These are phyloP conservation scores for Hericium coralloides DNA, from an alignment of 768 basidiomycete genomes.

Conservation along the genomic window DNA sequence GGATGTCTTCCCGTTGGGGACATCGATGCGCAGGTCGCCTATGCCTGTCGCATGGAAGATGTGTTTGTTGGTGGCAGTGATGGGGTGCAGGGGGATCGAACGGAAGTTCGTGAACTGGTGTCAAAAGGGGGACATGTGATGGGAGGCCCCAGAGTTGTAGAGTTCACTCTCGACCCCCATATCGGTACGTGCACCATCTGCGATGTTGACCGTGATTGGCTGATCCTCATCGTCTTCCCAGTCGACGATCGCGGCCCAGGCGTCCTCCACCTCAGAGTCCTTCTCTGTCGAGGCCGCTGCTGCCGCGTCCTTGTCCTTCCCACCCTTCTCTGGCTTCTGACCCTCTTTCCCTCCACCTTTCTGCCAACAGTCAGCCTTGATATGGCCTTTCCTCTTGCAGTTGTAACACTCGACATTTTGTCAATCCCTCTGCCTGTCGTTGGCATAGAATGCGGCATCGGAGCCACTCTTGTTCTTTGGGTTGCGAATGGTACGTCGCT, in stretches of 20 bases:
- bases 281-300: neutral
- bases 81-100: constrained; percentile 1
- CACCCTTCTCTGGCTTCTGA: constrained; percentile 3
- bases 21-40: constrained; percentile 9
- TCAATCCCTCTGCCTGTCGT: neutral
- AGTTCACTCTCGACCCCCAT: neutral
- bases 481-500: neutral
- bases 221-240: neutral
- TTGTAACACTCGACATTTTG: constrained; percentile 13
- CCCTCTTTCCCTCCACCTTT: constrained; percentile 15
- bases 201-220: neutral
- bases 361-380: constrained; percentile 12
- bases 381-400: constrained; percentile 14
- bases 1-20: neutral
- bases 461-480: neutral
- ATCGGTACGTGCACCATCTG: neutral
- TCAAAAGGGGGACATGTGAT: constrained; percentile 11
- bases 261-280: neutral
- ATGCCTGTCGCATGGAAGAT: constrained; percentile 13
- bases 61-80: constrained; percentile 11
- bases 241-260: neutral
- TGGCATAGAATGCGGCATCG: neutral
- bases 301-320: neutral
- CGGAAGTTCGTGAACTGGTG: constrained; percentile 8
- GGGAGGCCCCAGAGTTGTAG: constrained; percentile 12